phyloP scores from a whole-genome alignment of 208 protist genomes.

The Trypanosoma cruzi region DNA sequence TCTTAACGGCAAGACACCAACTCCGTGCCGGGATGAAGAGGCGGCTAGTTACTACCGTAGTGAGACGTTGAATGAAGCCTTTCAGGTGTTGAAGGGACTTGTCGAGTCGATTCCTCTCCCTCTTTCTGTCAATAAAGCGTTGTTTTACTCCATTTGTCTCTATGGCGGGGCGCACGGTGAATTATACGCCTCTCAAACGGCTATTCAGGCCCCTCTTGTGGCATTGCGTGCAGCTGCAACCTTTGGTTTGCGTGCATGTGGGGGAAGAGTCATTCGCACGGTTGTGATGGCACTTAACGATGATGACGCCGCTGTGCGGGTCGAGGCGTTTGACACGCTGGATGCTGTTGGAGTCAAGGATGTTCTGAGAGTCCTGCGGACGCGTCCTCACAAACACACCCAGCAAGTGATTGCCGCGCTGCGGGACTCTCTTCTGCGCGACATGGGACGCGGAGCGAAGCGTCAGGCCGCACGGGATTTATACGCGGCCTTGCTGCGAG shows the following conservation, averaged over 20 bases:
- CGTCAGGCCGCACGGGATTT: conserved; percentile 40
- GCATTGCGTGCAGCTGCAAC: conserved; percentile 44
- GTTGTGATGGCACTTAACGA: conserved; percentile 70
- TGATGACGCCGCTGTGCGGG: conserved; percentile 44
- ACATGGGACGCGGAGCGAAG: conserved; percentile 34
- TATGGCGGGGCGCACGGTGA: conserved; percentile 66
- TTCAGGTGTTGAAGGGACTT: conserved; percentile 46
- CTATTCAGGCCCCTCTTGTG: conserved; percentile 40
- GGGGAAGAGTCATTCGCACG: conserved; percentile 52
- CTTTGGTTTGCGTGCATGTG: conserved; percentile 66
- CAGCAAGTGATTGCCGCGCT: conserved; percentile 54
- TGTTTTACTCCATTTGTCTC: conserved; percentile 59
- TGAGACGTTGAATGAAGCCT: conserved; percentile 47
- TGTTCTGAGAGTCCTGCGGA: conserved; percentile 40
- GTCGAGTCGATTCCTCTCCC: conserved; percentile 48
- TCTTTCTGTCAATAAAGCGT: conserved; percentile 47
- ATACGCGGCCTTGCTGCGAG: conserved; percentile 28
- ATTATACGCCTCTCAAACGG: conserved; percentile 56
- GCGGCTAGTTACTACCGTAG: conserved; percentile 42
- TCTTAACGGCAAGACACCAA: neutral
- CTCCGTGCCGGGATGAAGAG: conserved; percentile 28
- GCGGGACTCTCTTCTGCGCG: conserved; percentile 61
- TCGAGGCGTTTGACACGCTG: conserved; percentile 60
- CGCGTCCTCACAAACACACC: conserved; percentile 42
- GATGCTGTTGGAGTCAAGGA: conserved; percentile 34